Evolutionary conservation across 371 early-diverging fungal species (phyloP), one percentile per base, ranked within the genome.

Genomic region (Mortierella sp.): DNA sequence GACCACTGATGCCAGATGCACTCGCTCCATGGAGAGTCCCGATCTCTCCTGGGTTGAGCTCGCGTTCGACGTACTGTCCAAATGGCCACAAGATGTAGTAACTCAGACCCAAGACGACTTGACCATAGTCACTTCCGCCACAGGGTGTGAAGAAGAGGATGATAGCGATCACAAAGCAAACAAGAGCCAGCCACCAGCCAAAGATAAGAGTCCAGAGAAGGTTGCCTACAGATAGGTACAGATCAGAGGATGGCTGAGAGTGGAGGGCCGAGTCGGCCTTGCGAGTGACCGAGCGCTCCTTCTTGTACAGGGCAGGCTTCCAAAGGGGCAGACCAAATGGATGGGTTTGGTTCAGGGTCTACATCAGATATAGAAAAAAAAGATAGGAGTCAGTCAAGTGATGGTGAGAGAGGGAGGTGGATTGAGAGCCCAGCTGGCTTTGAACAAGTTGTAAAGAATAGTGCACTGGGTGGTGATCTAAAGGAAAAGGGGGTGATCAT

Each of bases 271-370:
- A 87, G 76, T 96, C 93, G 59, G 96, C 96, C 8, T 91, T 91
- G 1, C 93, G 92, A 37, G 94, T 93, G 72, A 98, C 95, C 11
- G 95, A 94, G 37, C 98, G 94, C n/a, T 93, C 91, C 83, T 98
- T 98, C 74, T 97, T 96, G 90, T 98, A 98, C 40, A 98, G 91
- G 6, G 98, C 98, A 14, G 98, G 97, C 85, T 98, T 98, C 98
- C 98, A 98, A n/a, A 98, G 90, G 19, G 96, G 96, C 72, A 98
- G 86, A 73, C 98, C 98, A 82, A 98, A 98, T 19, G 97, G 98
- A 89, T 98, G 98, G 14, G 90, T 88, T 46, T 89, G 91, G 84
- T 96, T 96, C 83, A 96, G 93, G 24, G 94, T 93, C 92, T 96
- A 87, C 53, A 13, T 14, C 21, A 69, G 48, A 31, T 26, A 53